These are phyloP conservation scores for Pterocarpus macrocarpus DNA, from an alignment of 306 rosid genomes.

Conservation along the genomic window DNA sequence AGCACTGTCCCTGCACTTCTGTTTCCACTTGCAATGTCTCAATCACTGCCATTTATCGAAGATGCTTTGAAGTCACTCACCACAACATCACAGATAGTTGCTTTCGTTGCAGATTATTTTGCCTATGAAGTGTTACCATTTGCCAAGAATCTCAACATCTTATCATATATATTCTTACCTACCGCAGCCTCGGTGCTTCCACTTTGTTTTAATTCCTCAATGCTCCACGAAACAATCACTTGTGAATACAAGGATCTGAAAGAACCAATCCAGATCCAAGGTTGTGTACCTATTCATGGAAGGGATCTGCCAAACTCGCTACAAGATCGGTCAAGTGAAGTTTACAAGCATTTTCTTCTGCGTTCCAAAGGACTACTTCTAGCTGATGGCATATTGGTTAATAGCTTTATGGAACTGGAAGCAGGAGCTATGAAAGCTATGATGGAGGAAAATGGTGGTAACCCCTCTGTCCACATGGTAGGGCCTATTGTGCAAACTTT, in stretches of 20 bases:
- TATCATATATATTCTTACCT: conserved; percentile 39
- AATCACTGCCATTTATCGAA: conserved; percentile 23
- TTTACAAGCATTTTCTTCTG: conserved; percentile 37
- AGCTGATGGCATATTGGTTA: conserved; percentile 42
- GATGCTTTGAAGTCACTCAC: conserved; percentile 23
- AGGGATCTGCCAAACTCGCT: too few species aligned
- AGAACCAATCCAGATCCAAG: too few species aligned
- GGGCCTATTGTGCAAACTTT: conserved; percentile 48
- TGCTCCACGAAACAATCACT: conserved; percentile 28
- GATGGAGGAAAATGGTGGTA: neutral
- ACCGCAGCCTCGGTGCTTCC: conserved; percentile 16
- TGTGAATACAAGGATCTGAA: conserved; percentile 29
- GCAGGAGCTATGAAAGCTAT: conserved; percentile 1
- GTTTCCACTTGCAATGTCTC: conserved; percentile 33
- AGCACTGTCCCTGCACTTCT: neutral
- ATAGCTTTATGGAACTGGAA: conserved; percentile 49
- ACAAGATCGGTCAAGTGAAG: too few species aligned
- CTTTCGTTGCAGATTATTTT: conserved; percentile 36
- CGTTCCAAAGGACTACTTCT: neutral
- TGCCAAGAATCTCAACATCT: conserved; percentile 41
- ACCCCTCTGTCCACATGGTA: conserved; percentile 43
- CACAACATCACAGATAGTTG: conserved; percentile 15
- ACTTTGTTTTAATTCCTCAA: neutral
- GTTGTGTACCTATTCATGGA: too few species aligned
- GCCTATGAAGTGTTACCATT: conserved; percentile 34